Evolutionary conservation across 23 red algal genomes (phyloP), one percentile per base, ranked within the genome.

Genomic region (Gracilaria vermiculophylla): DNA sequence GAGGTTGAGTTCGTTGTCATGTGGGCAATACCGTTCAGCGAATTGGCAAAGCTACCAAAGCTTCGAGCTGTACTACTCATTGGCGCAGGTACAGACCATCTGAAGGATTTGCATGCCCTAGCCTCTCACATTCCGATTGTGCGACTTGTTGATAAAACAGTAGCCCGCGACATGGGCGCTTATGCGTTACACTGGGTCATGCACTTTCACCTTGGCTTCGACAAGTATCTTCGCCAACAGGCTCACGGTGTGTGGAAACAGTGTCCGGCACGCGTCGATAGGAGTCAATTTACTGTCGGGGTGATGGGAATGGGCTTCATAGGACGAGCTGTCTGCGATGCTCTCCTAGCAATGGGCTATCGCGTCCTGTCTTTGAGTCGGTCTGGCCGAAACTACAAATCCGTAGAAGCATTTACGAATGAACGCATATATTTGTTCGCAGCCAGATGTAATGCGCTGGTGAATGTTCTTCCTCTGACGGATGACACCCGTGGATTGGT

Each of bases 401-500:
- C 3, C 2, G 27, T 70, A 2, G 1, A 41, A 9, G 1, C 4
- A 21, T 42, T 42, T 42, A 3, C 1, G 17, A 2, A 42, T 9
- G 35, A 70, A 0, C 35, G 42, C 1, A 41, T 70, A 2, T 5
- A 70, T 7, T 7, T 3, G 3, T 70, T 70, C 24, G 2, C 24
- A 3, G 10, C 6, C 15, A 6, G 42, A 70, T 70, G 64, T 24
- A 70, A 70, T 42, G 64, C 64, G 17, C 2, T 70, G 11, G 64
- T 70, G 16, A 70, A 70, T 24, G 33, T 70, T 3, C 64, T 70
- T 42, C 64, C 64, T 70, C n/a, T 70, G 34, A 70, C 64, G 27
- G 34, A 42, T 41, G 35, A 70, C 1, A 70, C 64, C 1, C 2
- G 27, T 4, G 27, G 35, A 7, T 3, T 70, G 20, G 16, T 70